Base-by-base conservation (phyloP, 2,329 filamentous ascomycete genomes). In the Botrytis byssoidea region DNA sequence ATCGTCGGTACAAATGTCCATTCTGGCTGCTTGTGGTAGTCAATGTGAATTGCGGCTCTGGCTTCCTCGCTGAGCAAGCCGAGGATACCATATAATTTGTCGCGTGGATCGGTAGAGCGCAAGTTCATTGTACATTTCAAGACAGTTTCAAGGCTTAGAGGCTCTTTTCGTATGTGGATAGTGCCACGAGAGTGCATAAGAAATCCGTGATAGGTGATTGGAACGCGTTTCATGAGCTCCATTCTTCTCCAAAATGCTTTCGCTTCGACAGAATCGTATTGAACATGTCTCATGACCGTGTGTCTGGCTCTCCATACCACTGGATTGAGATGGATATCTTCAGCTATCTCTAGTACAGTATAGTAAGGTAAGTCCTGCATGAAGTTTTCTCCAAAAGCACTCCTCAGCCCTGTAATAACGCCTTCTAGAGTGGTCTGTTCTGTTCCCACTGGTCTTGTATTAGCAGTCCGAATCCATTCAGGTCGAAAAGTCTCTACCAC, bases 71-170 rank as follows among this genome's bases (percentile, higher is more conserved):
- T 65, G 1, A 73, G 32, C 20, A 74, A 20, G 16, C 73, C 73
- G 20, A 74, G 72, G 20, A 74, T 65, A 32, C 73, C 71, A 32
- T 74, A 74, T 35, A 74, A 66, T 35, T 74, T 74, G 25, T 74
- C 73, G 9, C 71, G 64, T 16, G 73, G 65, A n/a, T 74, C 65
- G 25, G 73, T 74, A 4, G 73, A 74, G 59, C 66, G 66, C 18
- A 73, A 55, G 22, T 73, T 73, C 71, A 73, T 73, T 35, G 66
- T 73, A 3, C 65, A 55, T 57, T 63, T 73, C 14, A 73, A 40
- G 22, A 73, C 51, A 12, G 51, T 29, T 57, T 59, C 71, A 55
- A 73, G 46, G 9, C 55, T 42, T 14, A 73, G 32, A 3, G 10
- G 5, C 32, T 73, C 69, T 18, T 66, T 42, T 9, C 64, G 44